Evolutionary conservation across 306 rosid genomes (phyloP).

Genomic region (Lablab purpureus): DNA sequence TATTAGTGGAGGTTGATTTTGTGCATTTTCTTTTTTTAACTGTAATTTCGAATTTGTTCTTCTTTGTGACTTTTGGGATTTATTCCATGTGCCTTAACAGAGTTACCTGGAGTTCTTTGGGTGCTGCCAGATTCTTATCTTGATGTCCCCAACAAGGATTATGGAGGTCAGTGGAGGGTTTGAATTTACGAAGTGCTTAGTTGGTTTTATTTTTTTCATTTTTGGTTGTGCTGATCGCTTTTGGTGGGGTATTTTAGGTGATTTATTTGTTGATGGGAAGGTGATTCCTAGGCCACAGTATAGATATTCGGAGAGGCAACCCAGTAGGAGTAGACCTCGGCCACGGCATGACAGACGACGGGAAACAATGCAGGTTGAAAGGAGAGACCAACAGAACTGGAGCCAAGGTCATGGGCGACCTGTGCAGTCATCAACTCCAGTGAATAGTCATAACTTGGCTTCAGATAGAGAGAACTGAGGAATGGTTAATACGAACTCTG

Average conservation of each 20-base stretch:
- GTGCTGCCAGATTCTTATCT: conserved; percentile 95
- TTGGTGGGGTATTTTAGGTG: conserved; percentile 60
- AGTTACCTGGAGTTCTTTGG: conserved; percentile 83
- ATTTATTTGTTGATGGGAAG: conserved; percentile 82
- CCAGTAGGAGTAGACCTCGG: conserved; percentile 70
- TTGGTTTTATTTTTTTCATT: conserved; percentile 24
- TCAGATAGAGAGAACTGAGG: conserved; percentile 42
- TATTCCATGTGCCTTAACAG: conserved; percentile 49
- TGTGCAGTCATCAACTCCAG: conserved; percentile 50
- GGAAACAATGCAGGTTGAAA: conserved; percentile 75
- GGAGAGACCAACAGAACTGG: conserved; percentile 63
- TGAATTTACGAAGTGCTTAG: neutral
- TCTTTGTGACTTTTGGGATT: neutral
- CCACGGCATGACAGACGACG: conserved; percentile 79
- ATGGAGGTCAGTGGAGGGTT: conserved; percentile 74
- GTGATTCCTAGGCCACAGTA: conserved; percentile 91
- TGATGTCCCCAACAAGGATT: conserved; percentile 90
- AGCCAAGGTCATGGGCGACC: conserved; percentile 56
- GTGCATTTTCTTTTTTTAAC: neutral
- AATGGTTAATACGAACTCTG: conserved; percentile 32
- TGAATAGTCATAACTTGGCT: conserved; percentile 44
- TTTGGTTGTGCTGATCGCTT: conserved; percentile 34
- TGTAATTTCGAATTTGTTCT: neutral
- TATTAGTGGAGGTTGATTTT: conserved; percentile 9
- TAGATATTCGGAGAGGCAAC: conserved; percentile 69